These are phyloP conservation scores for Fusarium scirpi DNA, from an alignment of 2,329 filamentous ascomycete species.

Conservation along the genomic window DNA sequence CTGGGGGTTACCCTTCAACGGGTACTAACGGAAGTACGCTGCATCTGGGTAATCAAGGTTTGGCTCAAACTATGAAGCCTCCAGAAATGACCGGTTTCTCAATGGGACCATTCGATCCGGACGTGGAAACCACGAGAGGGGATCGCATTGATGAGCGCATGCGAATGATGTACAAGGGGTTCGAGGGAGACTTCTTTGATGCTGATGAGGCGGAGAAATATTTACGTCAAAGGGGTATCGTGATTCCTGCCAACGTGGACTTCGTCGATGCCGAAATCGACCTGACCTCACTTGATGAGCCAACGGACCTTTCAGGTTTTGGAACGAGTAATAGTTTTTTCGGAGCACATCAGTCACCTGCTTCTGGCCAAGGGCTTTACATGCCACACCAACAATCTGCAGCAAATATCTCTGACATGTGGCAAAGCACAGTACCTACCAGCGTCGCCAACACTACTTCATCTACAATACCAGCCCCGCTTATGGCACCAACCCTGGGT, in stretches of 20 bases:
- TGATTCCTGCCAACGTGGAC: constrained; percentile 70
- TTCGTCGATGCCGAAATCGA: constrained; percentile 71
- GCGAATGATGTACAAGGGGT: constrained; percentile 68
- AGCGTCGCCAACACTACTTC: constrained; percentile 21
- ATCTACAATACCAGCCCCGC: constrained; percentile 11
- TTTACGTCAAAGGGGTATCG: constrained; percentile 71
- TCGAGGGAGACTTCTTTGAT: constrained; percentile 82
- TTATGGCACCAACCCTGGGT: constrained; percentile 14
- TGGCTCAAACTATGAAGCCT: constrained; percentile 42
- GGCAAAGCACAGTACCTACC: constrained; percentile 29
- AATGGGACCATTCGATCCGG: constrained; percentile 62
- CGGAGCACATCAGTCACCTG: constrained; percentile 2
- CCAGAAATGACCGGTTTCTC: constrained; percentile 47
- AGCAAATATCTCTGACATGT: constrained; percentile 12
- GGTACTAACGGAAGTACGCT: constrained; percentile 3
- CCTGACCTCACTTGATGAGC: constrained; percentile 52
- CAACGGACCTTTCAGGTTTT: constrained; percentile 17
- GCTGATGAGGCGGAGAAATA: constrained; percentile 82
- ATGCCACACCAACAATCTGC: constrained; percentile 15
- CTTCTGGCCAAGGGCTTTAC: constrained; percentile 10
- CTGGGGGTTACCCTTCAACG: neutral
- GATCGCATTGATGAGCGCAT: constrained; percentile 61
- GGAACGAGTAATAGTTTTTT: constrained; percentile 27
- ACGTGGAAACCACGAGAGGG: constrained; percentile 56
- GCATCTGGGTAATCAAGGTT: constrained; percentile 55